Evolutionary conservation across 164 flowering plant species (phyloP).

Genomic region (Pachysandra terminalis): DNA sequence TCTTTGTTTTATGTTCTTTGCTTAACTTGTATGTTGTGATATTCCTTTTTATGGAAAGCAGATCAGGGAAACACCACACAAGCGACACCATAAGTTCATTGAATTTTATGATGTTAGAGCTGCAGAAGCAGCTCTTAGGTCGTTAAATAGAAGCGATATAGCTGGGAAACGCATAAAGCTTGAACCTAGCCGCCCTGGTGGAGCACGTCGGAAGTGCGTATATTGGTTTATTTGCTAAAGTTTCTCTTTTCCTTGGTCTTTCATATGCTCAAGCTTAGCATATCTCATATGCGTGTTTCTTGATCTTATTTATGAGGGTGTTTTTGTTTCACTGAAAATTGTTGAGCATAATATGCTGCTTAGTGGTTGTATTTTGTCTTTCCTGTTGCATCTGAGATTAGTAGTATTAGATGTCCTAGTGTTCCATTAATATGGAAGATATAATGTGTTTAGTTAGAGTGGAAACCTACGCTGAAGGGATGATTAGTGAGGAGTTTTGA

Average conservation of each 20-base stretch:
- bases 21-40: constrained; percentile 14
- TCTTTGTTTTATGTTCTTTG: neutral
- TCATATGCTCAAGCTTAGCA: neutral
- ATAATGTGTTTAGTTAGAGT: too few relatives aligned
- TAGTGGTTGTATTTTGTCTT: too few relatives aligned
- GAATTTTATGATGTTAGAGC: too few relatives aligned
- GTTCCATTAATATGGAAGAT: too few relatives aligned
- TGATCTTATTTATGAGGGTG: too few relatives aligned
- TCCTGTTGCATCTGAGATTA: too few relatives aligned
- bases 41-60: constrained; percentile 26
- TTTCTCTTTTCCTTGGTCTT: neutral
- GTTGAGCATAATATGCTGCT: too few relatives aligned
- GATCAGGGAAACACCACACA: constrained; percentile 98
- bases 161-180: constrained; percentile 98
- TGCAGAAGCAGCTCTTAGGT: constrained; percentile 87
- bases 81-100: constrained; percentile 91
- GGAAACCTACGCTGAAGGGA: too few relatives aligned
- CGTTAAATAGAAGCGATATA: constrained; percentile 90
- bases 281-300: too few relatives aligned
- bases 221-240: neutral
- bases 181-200: constrained; percentile 98
- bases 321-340: too few relatives aligned
- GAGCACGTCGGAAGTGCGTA: constrained; percentile 88
- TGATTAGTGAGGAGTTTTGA: too few relatives aligned
- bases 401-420: too few relatives aligned